A percentile compares a stretch with the other conserved stretches of the same genome.
These are phyloP conservation scores for Claviceps sp. DNA, from an alignment of 2,329 filamentous ascomycete species.

Conservation along the genomic window DNA sequence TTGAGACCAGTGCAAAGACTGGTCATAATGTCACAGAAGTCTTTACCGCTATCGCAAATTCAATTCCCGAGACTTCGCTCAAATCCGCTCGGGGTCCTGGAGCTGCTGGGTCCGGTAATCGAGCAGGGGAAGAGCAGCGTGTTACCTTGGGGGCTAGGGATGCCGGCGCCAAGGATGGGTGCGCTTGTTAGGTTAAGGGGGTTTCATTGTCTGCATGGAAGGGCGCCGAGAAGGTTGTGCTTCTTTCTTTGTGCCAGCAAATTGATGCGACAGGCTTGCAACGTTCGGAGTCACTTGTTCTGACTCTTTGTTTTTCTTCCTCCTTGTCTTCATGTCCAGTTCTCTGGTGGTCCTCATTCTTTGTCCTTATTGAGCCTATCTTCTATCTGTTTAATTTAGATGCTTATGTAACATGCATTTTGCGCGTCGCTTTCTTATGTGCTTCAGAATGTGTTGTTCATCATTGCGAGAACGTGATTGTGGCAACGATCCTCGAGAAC, in stretches of 20 bases:
- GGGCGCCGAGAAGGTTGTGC: background rate
- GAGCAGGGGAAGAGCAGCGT: constrained; percentile 54
- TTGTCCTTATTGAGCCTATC: background rate
- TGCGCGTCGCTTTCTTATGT: background rate
- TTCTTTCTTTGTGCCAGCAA: constrained; percentile 5
- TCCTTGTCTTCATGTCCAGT: background rate
- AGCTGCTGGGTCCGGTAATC: constrained; percentile 46
- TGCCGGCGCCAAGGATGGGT: constrained; percentile 73
- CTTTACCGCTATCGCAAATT: constrained; percentile 95
- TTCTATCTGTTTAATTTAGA: constrained; percentile 3
- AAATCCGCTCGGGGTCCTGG: constrained; percentile 71
- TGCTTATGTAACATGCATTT: background rate
- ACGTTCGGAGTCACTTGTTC: constrained; percentile 6
- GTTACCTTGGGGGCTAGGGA: constrained; percentile 72
- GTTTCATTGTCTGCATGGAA: constrained; percentile 1
- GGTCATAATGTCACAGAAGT: constrained; percentile 90
- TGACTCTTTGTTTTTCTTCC: constrained; percentile 1
- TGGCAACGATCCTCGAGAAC: no score
- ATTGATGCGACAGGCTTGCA: constrained; percentile 9
- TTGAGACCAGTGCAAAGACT: constrained; percentile 96
- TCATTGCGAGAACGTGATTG: no score
- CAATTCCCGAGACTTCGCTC: constrained; percentile 90
- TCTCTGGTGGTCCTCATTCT: background rate
- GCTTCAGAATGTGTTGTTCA: no score
- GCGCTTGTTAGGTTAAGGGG: constrained; percentile 55